phyloP scores from a whole-genome alignment of 768 basidiomycete genomes.

The Hygrophorus russula region DNA sequence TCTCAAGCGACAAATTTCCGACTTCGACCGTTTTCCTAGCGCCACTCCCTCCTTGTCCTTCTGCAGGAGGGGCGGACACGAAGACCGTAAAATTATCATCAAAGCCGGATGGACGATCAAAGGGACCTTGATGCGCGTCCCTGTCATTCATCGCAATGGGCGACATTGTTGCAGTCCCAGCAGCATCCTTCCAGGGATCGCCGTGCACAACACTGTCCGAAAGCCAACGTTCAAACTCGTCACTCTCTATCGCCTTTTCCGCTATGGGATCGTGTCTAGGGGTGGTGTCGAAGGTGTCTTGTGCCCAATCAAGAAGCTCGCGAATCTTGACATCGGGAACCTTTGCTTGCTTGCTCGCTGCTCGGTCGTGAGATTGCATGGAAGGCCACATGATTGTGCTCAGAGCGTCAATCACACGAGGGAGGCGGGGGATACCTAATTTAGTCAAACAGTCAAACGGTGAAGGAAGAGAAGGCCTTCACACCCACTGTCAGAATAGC shows the following conservation, averaged over 20 bases:
- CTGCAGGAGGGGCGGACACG: conserved; percentile 42
- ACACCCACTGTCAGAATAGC: conserved; percentile 16
- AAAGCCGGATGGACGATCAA: conserved; percentile 27
- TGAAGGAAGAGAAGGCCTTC: not conserved
- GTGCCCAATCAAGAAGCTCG: conserved; percentile 30
- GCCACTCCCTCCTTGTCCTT: conserved; percentile 11
- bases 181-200: conserved; percentile 29
- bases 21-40: too few species aligned
- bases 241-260: conserved; percentile 36
- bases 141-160: too few species aligned
- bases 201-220: conserved; percentile 10
- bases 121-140: not conserved
- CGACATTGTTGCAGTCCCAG: not conserved
- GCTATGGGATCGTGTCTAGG: conserved; percentile 11
- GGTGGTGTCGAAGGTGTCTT: conserved; percentile 10
- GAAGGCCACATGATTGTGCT: conserved; percentile 88
- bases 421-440: conserved; percentile 40
- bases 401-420: conserved; percentile 66
- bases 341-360: not conserved
- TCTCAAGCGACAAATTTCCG: too few species aligned
- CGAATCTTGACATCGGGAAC: conserved; percentile 16
- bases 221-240: conserved; percentile 52
- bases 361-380: conserved; percentile 35
- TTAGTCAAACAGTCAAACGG: not conserved
- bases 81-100: conserved; percentile 79